A percentile compares a stretch with the other conserved stretches of the same genome.
These are phyloP conservation scores for Spencermartinsiella ligniputridi DNA, from an alignment of 1,139 yeast species.

Conservation along the genomic window DNA sequence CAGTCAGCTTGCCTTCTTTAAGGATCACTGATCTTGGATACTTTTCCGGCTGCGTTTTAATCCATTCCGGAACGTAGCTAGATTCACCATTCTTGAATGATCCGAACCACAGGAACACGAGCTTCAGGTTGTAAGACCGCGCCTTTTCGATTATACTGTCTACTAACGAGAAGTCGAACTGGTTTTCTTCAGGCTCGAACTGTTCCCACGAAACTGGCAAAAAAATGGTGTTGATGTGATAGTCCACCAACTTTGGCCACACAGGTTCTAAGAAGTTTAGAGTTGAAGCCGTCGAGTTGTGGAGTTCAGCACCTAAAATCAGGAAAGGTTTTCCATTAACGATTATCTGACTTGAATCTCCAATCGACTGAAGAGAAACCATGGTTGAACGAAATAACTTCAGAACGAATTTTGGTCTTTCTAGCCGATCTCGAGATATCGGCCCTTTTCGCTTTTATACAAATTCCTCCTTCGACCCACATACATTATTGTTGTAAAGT, in stretches of 20 bases:
- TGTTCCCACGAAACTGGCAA: conserved; percentile 15
- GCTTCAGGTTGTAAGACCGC: conserved; percentile 7
- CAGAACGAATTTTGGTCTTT: too few relatives aligned
- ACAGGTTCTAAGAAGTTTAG: conserved; percentile 8
- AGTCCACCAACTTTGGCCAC: conserved; percentile 9
- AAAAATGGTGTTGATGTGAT: conserved; percentile 12
- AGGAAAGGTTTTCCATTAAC: conserved; percentile 13
- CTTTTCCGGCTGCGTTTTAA: conserved; percentile 11
- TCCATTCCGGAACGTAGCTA: conserved; percentile 15
- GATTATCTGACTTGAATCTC: conserved; percentile 14
- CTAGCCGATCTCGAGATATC: too few relatives aligned
- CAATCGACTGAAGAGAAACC: conserved; percentile 9
- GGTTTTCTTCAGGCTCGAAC: conserved; percentile 15
- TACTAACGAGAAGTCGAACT: conserved; percentile 11
- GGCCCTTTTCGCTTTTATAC: not conserved
- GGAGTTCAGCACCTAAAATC: conserved; percentile 14
- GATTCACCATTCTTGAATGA: conserved; percentile 18
- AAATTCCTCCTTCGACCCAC: too few relatives aligned
- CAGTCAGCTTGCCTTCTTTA: conserved; percentile 9
- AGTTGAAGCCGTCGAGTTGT: conserved; percentile 11
- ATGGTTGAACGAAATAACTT: not conserved
- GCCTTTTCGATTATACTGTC: conserved; percentile 10
- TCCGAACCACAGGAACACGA: conserved; percentile 17
- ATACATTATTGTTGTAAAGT: too few relatives aligned
- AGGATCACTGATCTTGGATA: conserved; percentile 9